Percentiles rank a stretch among this genome's conserved stretches.
Evolutionary conservation across 768 basidiomycete species (phyloP).

Genomic region (Mrakia hoshinonis): DNA sequence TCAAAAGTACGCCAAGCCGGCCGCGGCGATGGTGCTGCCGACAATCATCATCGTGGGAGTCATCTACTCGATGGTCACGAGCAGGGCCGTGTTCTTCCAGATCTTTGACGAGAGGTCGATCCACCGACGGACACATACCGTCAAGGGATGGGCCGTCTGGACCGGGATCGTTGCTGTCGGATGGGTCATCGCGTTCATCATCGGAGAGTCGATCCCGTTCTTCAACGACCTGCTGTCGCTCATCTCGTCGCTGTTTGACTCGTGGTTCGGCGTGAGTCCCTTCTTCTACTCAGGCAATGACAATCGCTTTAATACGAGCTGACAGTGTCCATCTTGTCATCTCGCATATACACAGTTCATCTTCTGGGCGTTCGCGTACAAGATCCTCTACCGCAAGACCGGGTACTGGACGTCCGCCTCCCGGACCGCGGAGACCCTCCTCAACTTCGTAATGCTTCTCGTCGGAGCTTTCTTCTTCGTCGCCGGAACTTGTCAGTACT

Average conservation of each 20-base stretch:
- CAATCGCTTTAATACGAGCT: neutral
- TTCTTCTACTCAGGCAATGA: neutral
- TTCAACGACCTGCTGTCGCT: slow-evolving; percentile 30
- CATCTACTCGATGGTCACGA: slow-evolving; percentile 29
- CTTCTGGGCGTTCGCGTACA: slow-evolving; percentile 31
- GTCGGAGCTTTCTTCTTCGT: slow-evolving; percentile 4
- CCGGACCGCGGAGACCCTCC: slow-evolving; percentile 24
- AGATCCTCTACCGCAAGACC: slow-evolving; percentile 24
- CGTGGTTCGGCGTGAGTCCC: slow-evolving; percentile 30
- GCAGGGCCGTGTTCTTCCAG: slow-evolving; percentile 34
- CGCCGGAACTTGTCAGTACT: slow-evolving; percentile 33
- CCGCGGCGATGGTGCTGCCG: slow-evolving; percentile 32
- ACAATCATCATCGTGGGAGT: slow-evolving; percentile 34
- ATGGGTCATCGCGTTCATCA: slow-evolving; percentile 35
- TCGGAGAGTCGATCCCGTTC: slow-evolving; percentile 32
- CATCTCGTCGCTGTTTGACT: slow-evolving; percentile 33
- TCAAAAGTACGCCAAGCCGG: slow-evolving; percentile 27
- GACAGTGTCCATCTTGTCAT: neutral
- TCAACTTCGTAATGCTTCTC: slow-evolving; percentile 27
- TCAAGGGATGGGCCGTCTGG: slow-evolving; percentile 33
- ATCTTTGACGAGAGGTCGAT: slow-evolving; percentile 32
- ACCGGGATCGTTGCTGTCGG: slow-evolving; percentile 30
- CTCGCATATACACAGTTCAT: slow-evolving; percentile 17
- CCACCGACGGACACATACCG: slow-evolving; percentile 32
- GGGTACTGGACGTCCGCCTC: slow-evolving; percentile 16